Evolutionary conservation across 2,329 filamentous ascomycete species (phyloP), one percentile per base, ranked within the genome.

Genomic region (Clonostachys rhizophaga): DNA sequence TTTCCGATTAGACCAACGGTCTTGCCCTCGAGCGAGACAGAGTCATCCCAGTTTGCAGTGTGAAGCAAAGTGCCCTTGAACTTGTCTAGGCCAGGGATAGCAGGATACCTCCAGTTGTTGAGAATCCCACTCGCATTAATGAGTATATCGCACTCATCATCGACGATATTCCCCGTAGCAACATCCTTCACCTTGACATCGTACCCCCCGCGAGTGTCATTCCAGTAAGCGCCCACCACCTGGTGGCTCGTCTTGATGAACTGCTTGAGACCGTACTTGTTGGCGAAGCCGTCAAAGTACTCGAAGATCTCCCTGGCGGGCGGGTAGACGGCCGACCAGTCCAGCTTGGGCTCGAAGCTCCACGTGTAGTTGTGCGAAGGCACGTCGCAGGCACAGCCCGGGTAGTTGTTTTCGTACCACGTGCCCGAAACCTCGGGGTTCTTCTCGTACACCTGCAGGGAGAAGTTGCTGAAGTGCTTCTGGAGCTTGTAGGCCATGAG

Each of bases 401-500:
- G 67, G 47, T 71, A 71, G 47, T 62, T 61, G 56, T 79, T 79
- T 55, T 78, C 75, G 40, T 59, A 74, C 75, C 75, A 79, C 4
- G 75, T 78, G 6, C 75, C 75, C 12, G 42, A 45, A 9, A 47
- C 43, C 42, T 74, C 70, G 8, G 72, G 73, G 57, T 84, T 84
- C 5, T 76, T 77, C 47, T 75, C 71, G 42, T 51, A 48, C 13
- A 51, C 34, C 13, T 42, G 40, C 17, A 51, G 47, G 35, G 36
- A 43, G 44, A 84, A 84, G 59, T 78, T 81, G 62, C 83, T 79
- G 55, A 72, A 75, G 11, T 77, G 76, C 33, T 55, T 56, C 47
- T 57, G 52, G 55, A 62, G 58, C 52, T 63, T 61, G 46, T 62
- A 62, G 5, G 56, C 58, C 34, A 60, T 46, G 44, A 56, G 58